A percentile compares a stretch with the other conserved stretches of the same genome.
phyloP scores from a whole-genome alignment of 164 flowering plant species.

The Santalum album region DNA sequence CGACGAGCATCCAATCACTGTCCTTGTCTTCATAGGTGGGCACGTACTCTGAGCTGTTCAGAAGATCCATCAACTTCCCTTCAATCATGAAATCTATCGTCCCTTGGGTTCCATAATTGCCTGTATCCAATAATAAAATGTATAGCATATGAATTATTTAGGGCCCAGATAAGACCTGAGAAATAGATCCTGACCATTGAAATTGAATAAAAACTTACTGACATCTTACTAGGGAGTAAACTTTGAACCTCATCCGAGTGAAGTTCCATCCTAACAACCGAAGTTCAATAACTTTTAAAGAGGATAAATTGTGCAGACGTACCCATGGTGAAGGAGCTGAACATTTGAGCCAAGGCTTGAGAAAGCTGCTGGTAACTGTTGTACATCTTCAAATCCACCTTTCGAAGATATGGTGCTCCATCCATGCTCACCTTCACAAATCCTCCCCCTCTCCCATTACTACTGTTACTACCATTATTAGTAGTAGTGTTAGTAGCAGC shows the following conservation, averaged over 20 bases:
- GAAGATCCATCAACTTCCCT: conserved; percentile 14
- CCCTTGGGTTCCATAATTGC: conserved; percentile 27
- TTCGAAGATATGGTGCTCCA: conserved; percentile 84
- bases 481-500: no score
- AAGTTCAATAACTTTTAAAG: no score
- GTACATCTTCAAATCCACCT: conserved; percentile 60
- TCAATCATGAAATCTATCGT: conserved; percentile 46
- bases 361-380: conserved; percentile 50
- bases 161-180: no score
- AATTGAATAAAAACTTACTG: no score
- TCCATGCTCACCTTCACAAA: conserved; percentile 77
- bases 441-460: conserved; percentile 26
- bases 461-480: neutral
- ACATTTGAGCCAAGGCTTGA: conserved; percentile 58
- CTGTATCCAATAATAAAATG: conserved; percentile 14
- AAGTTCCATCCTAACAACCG: no score
- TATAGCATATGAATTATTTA: neutral
- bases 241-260: no score
- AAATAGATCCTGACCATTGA: no score
- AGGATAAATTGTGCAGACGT: no score
- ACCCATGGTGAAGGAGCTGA: conserved; percentile 51
- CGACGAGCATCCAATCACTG: conserved; percentile 91
- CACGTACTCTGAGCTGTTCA: conserved; percentile 40
- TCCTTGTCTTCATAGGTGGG: conserved; percentile 88
- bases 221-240: no score